Evolutionary conservation across 345 rosid species (phyloP), one percentile per base, ranked within the genome.

Genomic region (Laguncularia racemosa): DNA sequence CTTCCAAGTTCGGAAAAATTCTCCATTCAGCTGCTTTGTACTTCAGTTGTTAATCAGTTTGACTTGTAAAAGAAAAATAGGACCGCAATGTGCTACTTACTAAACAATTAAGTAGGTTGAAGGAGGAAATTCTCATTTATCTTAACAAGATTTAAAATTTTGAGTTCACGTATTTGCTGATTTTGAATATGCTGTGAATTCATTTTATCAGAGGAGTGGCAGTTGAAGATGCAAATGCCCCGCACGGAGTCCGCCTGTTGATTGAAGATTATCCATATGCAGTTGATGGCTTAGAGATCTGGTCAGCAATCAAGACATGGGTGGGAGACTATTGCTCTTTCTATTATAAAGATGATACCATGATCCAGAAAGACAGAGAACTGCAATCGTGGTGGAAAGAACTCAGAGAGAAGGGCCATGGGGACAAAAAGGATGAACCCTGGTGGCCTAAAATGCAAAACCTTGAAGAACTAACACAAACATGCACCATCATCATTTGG

Each of bases 311-410:
- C 53, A 59, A 60, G 65, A 65, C 56, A 13, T 75, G 83, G 83
- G 83, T 75, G 5, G 51, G 51, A 20, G 68, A 75, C 19, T 78
- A 75, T 48, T 72, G 76, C 67, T 61, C 55, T 15, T 58, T 69
- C 67, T 78, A 78, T 46, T 78, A 75, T 58, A 47, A 60, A n/a
- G 58, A 51, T 0, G 76, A 78, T 26, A 61, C 59, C 3, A 58
- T 57, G 28, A 69, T 78, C 1, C 67, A 33, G 48, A 43, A 61
- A 12, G 83, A 78, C 16, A 0, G 16, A 10, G 80, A 78, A 46
- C 60, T 78, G 13, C 83, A 78, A 46, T 53, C 71, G 0, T 78
- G 83, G 83, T 78, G 80, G 83, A 70, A 57, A 45, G 83, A 75
- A 57, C 38, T 78, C 17, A 49, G 61, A 1, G 70, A 78, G 44